These are phyloP conservation scores for Persicaria maculosa DNA, from an alignment of 148 eudicot species.

Conservation along the genomic window DNA sequence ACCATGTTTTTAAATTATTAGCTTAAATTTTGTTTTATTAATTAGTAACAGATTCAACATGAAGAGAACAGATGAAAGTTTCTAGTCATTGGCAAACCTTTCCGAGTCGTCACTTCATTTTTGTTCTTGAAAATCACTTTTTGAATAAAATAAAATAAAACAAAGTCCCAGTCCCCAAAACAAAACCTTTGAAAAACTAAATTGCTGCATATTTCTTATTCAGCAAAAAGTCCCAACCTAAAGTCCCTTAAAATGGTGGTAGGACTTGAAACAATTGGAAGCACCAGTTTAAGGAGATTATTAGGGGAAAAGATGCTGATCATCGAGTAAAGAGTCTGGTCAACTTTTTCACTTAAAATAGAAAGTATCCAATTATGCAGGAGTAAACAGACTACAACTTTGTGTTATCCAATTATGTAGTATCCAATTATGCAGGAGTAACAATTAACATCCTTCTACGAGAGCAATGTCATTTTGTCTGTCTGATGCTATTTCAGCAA, in stretches of 20 bases:
- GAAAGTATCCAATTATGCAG: background rate
- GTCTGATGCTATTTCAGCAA: background rate
- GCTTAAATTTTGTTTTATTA: background rate
- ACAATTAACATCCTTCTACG: background rate
- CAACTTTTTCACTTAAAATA: background rate
- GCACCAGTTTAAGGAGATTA: no score
- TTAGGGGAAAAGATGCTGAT: background rate
- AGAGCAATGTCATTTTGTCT: background rate
- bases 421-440: no score
- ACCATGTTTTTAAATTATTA: background rate
- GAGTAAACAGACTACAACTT: background rate
- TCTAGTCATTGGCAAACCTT: background rate
- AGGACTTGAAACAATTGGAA: no score
- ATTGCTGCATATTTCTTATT: background rate
- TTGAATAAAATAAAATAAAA: background rate
- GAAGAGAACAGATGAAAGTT: background rate
- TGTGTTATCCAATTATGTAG: background rate
- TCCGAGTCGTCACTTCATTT: background rate
- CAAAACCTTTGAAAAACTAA: background rate
- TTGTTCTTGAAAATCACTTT: background rate
- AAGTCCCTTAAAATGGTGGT: no score
- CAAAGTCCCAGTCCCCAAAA: background rate
- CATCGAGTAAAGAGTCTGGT: background rate
- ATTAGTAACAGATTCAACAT: background rate
- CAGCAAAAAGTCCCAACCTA: background rate